Conservation (phyloP, 768 basidiomycete species). For the Termitomyces eurrhizus region DNA sequence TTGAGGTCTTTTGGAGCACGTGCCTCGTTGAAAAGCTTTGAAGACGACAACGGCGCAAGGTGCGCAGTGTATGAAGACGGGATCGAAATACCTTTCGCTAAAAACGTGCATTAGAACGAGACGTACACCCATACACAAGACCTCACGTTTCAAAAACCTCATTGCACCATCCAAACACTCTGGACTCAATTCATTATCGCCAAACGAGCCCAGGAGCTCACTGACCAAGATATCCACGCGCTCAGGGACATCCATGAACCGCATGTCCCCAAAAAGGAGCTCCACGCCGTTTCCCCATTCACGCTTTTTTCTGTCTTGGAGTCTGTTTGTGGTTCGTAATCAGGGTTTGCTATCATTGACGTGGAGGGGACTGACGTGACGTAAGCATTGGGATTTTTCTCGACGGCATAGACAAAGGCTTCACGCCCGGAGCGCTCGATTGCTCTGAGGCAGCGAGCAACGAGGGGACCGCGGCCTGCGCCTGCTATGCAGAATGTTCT, state of each 20-base stretch:
- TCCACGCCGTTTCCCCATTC: constrained; percentile 85
- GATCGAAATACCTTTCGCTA: constrained; percentile 92
- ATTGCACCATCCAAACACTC: constrained; percentile 97
- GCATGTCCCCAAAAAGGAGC: constrained; percentile 95
- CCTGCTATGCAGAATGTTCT: constrained; percentile 91
- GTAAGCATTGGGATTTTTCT: constrained; percentile 95
- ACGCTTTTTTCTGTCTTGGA: constrained; percentile 74
- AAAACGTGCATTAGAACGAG: not conserved
- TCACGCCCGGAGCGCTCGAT: constrained; percentile 59
- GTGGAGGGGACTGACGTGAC: constrained; percentile 60
- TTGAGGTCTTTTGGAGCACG: constrained; percentile 61
- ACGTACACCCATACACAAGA: not conserved
- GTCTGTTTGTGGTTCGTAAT: constrained; percentile 35
- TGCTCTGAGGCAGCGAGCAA: constrained; percentile 79
- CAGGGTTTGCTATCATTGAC: constrained; percentile 11
- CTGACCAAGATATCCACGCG: constrained; percentile 91
- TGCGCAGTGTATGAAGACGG: constrained; percentile 95
- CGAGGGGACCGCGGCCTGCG: constrained; percentile 91
- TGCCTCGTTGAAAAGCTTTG: constrained; percentile 88
- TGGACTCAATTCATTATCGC: constrained; percentile 97
- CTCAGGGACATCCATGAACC: constrained; percentile 77
- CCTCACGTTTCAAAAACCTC: constrained; percentile 87
- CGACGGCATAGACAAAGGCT: constrained; percentile 79
- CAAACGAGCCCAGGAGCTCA: constrained; percentile 95
- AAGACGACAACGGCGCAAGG: constrained; percentile 90